Conservation (phyloP, 2,329 filamentous ascomycete species). For the Teratosphaeria nubilosa region DNA sequence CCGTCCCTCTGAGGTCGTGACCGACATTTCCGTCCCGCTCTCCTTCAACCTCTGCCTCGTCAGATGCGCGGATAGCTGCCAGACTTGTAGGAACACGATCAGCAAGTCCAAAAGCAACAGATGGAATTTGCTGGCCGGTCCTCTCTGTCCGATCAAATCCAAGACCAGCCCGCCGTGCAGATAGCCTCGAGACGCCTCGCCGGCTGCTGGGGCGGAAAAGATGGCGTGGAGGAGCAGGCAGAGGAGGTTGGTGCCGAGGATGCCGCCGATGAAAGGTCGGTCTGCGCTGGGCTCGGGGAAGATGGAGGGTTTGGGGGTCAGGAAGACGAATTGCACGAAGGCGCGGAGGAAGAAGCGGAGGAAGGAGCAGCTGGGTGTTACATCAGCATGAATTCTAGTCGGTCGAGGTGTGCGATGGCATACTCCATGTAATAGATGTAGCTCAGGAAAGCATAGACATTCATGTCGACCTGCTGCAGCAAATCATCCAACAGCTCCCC, state of each 20-base stretch:
- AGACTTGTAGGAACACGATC: constrained; percentile 45
- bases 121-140: constrained; percentile 43
- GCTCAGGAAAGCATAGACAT: constrained; percentile 52
- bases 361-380: constrained; percentile 42
- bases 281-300: constrained; percentile 39
- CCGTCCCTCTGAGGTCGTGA: background rate
- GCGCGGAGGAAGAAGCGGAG: constrained; percentile 46
- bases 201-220: constrained; percentile 31
- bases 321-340: constrained; percentile 46
- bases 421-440: constrained; percentile 56
- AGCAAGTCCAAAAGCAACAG: constrained; percentile 45
- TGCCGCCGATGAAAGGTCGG: constrained; percentile 44
- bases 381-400: background rate
- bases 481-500: constrained; percentile 44
- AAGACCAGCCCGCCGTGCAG: constrained; percentile 53
- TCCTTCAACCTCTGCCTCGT: constrained; percentile 42
- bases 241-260: constrained; percentile 44
- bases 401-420: constrained; percentile 13
- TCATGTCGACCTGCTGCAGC: constrained; percentile 47
- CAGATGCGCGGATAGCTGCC: constrained; percentile 46
- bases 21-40: constrained; percentile 1
- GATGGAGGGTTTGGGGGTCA: constrained; percentile 48
- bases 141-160: constrained; percentile 54
- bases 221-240: constrained; percentile 46
- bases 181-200: constrained; percentile 42